Conservation (phyloP, 75 land plant genomes). For the Cunninghamia lanceolata region DNA sequence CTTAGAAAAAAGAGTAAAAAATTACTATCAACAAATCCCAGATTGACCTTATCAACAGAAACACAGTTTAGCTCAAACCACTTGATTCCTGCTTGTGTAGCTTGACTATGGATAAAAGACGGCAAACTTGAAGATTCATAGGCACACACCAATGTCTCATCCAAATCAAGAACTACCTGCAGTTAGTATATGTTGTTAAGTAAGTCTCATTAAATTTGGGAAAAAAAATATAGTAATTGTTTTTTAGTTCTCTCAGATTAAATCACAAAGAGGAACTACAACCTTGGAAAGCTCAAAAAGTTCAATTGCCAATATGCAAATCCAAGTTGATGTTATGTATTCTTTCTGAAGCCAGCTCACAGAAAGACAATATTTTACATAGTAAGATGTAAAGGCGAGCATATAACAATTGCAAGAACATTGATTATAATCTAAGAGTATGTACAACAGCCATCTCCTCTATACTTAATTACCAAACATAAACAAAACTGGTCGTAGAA, state of each 20-base stretch:
- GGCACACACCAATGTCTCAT: conserved; percentile 96
- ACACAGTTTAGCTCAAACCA: conserved; percentile 81
- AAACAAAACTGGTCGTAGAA: neutral
- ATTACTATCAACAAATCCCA: neutral
- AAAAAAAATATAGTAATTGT: neutral
- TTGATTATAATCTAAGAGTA: neutral
- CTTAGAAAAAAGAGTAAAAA: neutral
- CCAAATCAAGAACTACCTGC: conserved; percentile 94
- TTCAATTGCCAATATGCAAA: neutral
- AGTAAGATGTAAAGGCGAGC: neutral
- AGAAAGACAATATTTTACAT: neutral
- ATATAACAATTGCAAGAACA: neutral
- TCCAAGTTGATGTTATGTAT: neutral
- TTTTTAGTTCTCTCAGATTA: neutral
- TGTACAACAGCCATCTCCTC: neutral
- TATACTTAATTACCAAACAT: neutral
- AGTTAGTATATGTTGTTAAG: neutral
- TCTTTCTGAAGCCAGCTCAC: neutral
- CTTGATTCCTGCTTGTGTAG: conserved; percentile 59
- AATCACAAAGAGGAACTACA: neutral
- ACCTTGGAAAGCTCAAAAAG: neutral
- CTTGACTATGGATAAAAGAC: conserved; percentile 48
- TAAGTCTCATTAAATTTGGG: neutral
- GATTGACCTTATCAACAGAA: conserved; percentile 66
- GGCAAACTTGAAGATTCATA: conserved; percentile 81